Percentiles rank a stretch among this genome's conserved stretches.
Conservation (phyloP, 768 basidiomycete species). For the Tephrocybe sp. region DNA sequence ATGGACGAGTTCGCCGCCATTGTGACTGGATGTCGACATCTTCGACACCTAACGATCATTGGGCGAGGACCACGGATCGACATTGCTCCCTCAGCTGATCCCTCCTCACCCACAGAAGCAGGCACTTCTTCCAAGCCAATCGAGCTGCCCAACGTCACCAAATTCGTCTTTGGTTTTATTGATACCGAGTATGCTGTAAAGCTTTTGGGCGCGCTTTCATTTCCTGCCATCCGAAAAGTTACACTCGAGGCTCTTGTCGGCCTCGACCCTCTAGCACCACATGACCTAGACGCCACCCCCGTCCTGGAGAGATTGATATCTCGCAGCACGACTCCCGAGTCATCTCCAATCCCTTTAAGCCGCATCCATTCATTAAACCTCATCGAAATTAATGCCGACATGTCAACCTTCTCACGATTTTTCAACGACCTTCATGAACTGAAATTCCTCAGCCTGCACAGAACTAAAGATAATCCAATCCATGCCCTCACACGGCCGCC, state of each 20-base stretch:
- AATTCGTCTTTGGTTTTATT: slow-evolving; percentile 42
- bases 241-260: slow-evolving; percentile 43
- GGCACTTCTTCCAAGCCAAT: slow-evolving; percentile 13
- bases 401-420: slow-evolving; percentile 21
- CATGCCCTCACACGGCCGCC: slow-evolving; percentile 12
- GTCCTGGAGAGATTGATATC: slow-evolving; percentile 33
- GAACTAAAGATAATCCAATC: slow-evolving; percentile 24
- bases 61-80: slow-evolving; percentile 50
- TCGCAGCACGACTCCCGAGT: background rate
- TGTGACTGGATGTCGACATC: slow-evolving; percentile 36
- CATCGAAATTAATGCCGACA: slow-evolving; percentile 23
- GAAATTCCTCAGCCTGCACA: slow-evolving; percentile 18
- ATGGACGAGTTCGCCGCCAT: slow-evolving; percentile 44
- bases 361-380: slow-evolving; percentile 31
- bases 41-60: slow-evolving; percentile 44
- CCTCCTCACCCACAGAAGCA: background rate
- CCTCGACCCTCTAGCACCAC: slow-evolving; percentile 29
- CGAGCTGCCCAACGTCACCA: slow-evolving; percentile 27
- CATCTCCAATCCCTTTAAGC: slow-evolving; percentile 18
- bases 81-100: background rate
- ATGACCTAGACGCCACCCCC: slow-evolving; percentile 29
- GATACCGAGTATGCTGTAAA: slow-evolving; percentile 36
- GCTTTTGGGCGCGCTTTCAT: slow-evolving; percentile 34
- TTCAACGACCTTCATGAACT: slow-evolving; percentile 26
- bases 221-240: slow-evolving; percentile 37